phyloP scores from a whole-genome alignment of 2,329 filamentous ascomycete species.

The Boeremia lycopersici region DNA sequence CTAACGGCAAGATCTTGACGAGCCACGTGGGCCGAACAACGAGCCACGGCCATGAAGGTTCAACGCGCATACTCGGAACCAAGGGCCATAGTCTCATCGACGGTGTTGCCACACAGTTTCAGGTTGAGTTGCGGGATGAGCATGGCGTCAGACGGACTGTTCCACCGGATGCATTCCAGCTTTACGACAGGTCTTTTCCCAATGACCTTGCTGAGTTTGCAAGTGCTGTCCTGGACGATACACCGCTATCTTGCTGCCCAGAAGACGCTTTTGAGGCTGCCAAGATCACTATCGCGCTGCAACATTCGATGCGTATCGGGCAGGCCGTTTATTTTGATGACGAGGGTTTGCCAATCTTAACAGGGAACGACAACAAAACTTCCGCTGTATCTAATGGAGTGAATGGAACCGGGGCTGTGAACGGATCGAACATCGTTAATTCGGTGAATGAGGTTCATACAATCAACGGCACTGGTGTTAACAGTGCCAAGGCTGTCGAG shows the following conservation, averaged over 20 bases:
- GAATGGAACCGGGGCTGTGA: background rate
- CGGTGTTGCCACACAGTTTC: slow-evolving; percentile 1
- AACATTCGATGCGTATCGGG: slow-evolving; percentile 8
- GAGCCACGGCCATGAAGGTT: slow-evolving; percentile 2
- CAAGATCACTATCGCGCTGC: slow-evolving; percentile 10
- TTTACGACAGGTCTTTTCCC: slow-evolving; percentile 7
- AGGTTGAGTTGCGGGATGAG: slow-evolving; percentile 14
- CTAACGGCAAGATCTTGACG: slow-evolving; percentile 13
- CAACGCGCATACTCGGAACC: slow-evolving; percentile 1
- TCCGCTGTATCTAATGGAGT: background rate
- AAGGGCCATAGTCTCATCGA: slow-evolving; percentile 9
- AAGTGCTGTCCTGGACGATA: background rate
- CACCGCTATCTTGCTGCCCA: slow-evolving; percentile 4
- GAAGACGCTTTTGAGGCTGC: slow-evolving; percentile 14
- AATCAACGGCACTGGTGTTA: no score
- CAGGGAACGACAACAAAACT: background rate
- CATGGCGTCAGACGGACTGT: slow-evolving; percentile 11
- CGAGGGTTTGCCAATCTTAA: background rate
- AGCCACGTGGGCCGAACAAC: slow-evolving; percentile 8
- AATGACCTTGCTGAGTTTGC: slow-evolving; percentile 4
- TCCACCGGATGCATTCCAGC: slow-evolving; percentile 8
- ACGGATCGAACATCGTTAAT: background rate
- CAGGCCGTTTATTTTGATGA: slow-evolving; percentile 9
- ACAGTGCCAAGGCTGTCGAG: background rate
- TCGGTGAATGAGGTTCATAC: background rate